Evolutionary conservation across 306 rosid species (phyloP), one percentile per base, ranked within the genome.

Genomic region (Casuarina equisetifolia): DNA sequence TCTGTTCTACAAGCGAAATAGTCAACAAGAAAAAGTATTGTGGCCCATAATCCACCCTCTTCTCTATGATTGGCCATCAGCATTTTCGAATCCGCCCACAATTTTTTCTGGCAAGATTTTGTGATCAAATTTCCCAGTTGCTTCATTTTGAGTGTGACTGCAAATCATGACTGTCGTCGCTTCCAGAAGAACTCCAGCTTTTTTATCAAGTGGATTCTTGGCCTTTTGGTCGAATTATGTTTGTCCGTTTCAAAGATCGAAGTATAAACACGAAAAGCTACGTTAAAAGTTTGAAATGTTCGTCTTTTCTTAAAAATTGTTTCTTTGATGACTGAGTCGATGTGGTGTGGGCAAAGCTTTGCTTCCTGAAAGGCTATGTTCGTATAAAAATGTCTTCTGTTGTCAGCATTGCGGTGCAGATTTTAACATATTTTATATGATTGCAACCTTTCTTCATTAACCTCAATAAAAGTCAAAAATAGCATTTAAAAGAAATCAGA

Each of bases 1-100:
- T 62, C 71, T 68, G 58, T 72, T 40, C 36, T 54, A 38, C 52
- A 25, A 80, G 62, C 53, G 80, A 74, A 82, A 69, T 74, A 70
- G 66, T 64, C 81, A 78, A 78, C 81, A 78, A 53, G 20, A 62
- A 70, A 63, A 12, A 17, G 48, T 69, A 25, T 25, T 25, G 32
- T 25, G 32, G 32, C 32, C 32, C 32, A 25, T 25, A 25, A 25
- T 25, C 32, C 32, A 25, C 32, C 32, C 32, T 25, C 12, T 9
- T 1, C 43, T 13, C 0, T 61, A 61, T 25, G 4, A 61, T 32
- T 61, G 43, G 9, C 17, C 42, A 35, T 11, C 68, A 36, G n/a
- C 39, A 62, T 62, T 32, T 35, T 61, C 68, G 68, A 1, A 36
- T 12, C 19, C n/a, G 68, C 68, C n/a, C 43, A 42, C 3, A 2